Evolutionary conservation across 2,329 filamentous ascomycete species (phyloP).

Genomic region (Penicillium sp.): DNA sequence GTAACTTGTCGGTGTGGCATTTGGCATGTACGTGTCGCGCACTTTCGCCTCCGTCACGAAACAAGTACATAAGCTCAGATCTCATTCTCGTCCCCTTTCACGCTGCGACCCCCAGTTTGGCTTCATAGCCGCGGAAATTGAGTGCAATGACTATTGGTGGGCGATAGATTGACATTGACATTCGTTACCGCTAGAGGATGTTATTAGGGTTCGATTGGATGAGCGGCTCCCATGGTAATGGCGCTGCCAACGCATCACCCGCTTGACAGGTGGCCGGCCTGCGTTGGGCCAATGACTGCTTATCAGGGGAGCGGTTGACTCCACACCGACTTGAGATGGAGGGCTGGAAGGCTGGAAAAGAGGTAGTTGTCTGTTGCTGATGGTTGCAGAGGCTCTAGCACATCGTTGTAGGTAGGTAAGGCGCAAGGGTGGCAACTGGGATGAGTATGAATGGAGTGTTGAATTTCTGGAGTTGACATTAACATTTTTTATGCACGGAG

Average conservation of each 20-base stretch:
- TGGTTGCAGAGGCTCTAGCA: not conserved
- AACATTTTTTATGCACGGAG: not conserved
- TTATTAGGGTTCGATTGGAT: constrained; percentile 17
- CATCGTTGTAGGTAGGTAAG: not conserved
- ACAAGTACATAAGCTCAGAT: not conserved
- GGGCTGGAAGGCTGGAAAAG: not conserved
- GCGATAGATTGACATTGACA: not conserved
- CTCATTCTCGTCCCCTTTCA: not conserved
- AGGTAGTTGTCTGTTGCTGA: not conserved
- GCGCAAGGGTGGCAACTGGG: not conserved
- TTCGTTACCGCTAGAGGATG: constrained; percentile 4
- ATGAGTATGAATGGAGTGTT: not conserved
- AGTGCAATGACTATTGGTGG: not conserved
- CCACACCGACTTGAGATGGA: constrained; percentile 15
- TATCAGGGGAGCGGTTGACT: constrained; percentile 1
- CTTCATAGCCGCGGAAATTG: not conserved
- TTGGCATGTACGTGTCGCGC: not conserved
- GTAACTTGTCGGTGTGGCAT: not conserved
- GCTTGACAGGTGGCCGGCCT: constrained; percentile 24
- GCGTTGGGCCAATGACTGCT: constrained; percentile 16
- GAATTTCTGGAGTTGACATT: not conserved
- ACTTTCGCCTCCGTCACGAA: not conserved
- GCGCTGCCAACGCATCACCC: constrained; percentile 25
- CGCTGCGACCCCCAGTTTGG: not conserved
- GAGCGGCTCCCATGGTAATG: constrained; percentile 5